Evolutionary conservation across 805 yeast species (phyloP).

Genomic region (Candida coquimbonensis): DNA sequence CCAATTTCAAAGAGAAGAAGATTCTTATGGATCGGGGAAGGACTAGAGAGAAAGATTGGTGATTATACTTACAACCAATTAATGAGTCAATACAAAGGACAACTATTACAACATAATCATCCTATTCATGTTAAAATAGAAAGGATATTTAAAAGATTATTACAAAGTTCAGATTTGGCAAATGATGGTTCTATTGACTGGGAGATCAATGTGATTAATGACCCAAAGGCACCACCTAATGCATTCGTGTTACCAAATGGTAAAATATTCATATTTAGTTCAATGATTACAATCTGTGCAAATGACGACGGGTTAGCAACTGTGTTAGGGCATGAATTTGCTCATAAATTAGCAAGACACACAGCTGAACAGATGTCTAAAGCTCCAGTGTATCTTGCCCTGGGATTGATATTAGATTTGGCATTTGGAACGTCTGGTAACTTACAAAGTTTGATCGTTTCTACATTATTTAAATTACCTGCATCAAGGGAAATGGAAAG

Average conservation of each 20-base stretch:
- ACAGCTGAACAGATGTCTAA: conserved; percentile 75
- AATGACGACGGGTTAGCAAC: conserved; percentile 95
- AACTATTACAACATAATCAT: conserved; percentile 54
- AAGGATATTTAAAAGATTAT: conserved; percentile 56
- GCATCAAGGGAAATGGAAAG: conserved; percentile 91
- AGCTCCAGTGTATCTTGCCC: conserved; percentile 59
- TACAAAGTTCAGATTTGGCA: conserved; percentile 45
- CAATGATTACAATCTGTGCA: conserved; percentile 68
- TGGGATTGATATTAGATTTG: conserved; percentile 48
- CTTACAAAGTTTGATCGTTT: conserved; percentile 45
- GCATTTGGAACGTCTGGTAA: conserved; percentile 49
- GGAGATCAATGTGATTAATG: conserved; percentile 75
- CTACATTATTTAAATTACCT: conserved; percentile 63
- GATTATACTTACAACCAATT: conserved; percentile 56
- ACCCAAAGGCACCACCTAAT: conserved; percentile 75
- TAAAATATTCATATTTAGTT: conserved; percentile 81
- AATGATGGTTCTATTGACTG: conserved; percentile 40
- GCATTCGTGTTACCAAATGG: conserved; percentile 97
- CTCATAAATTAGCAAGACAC: conserved; percentile 92
- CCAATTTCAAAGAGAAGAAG: conserved; percentile 73
- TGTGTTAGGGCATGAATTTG: conserved; percentile 85
- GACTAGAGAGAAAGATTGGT: conserved; percentile 59
- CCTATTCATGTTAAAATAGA: conserved; percentile 53
- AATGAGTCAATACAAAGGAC: conserved; percentile 41
- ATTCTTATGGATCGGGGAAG: conserved; percentile 62